Base-by-base conservation (phyloP, 192 early-diverging fungal genomes). In the Podila epigama region DNA sequence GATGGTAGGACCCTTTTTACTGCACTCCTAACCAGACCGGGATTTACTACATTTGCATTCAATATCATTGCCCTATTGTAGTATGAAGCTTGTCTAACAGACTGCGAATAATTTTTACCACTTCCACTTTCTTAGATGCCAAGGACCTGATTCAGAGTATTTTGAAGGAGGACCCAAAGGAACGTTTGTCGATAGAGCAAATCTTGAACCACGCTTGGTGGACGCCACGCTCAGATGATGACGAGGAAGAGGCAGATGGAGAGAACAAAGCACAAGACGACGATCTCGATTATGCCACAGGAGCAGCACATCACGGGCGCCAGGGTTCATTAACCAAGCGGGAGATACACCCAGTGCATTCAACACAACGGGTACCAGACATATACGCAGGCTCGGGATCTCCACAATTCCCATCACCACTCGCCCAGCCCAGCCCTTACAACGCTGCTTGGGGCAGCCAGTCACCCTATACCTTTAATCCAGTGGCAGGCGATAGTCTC, bases 141-240 rank as follows among this genome's bases (percentile, higher is more conserved):
- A 84, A 80, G 33, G 84, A 91, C 69, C 83, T 95, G 31, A 88
- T 95, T 28, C 61, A 69, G 34, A 52, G 80, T 50, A 91, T 95
- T 42, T 80, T 95, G 31, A 83, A 90, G 67, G 66, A 84, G 13
- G 85, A 93, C n/a, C 90, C 92, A 5, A 68, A 66, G 10, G 83
- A 92, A 20, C 86, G 93, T 36, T 79, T 88, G 8, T 75, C 87
- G 9, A 83, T 93, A 22, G 80, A 82, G 57, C 85, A 90, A 31
- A 91, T 95, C 36, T 57, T 90, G 20, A 63, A 78, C 29, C 92
- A 95, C 81, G 68, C 85, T 2, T 95, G 91, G 91, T 84, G 62
- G 80, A 80, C 56, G 55, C 73, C 62, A 29, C 64, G 37, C 11
- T 69, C 70, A 22, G 77, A 81, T 9, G 71, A 80, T 28, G 72